Conservation (phyloP, 306 rosid species). For the Rosa multiflora region DNA sequence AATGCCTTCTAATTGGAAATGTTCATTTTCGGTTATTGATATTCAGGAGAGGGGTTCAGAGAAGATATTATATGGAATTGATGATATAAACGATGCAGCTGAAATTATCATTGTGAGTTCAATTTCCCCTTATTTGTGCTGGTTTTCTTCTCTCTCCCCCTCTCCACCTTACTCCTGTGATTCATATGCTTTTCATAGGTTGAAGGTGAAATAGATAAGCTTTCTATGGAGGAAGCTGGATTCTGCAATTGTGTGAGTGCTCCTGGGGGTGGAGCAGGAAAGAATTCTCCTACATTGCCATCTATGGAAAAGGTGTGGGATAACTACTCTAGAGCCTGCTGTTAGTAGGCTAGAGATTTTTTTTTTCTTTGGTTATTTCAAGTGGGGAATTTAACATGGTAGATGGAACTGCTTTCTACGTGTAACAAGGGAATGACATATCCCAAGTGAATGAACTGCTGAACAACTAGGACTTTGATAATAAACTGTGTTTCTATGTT, state of each 20-base stretch:
- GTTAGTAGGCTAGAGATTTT: neutral
- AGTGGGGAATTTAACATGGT: neutral
- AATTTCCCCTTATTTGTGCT: slow-evolving; percentile 19
- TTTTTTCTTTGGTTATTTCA: neutral
- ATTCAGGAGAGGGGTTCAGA: slow-evolving; percentile 74
- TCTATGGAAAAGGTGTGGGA: slow-evolving; percentile 63
- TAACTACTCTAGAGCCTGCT: neutral
- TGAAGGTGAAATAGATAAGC: slow-evolving; percentile 95
- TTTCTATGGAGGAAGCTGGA: slow-evolving; percentile 93
- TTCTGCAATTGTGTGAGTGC: slow-evolving; percentile 84
- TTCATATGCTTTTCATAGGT: slow-evolving; percentile 50
- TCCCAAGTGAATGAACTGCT: neutral
- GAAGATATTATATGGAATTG: slow-evolving; percentile 72
- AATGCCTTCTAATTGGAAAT: slow-evolving; percentile 6
- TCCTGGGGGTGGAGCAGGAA: slow-evolving; percentile 81
- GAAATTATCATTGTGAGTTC: slow-evolving; percentile 74
- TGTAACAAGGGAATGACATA: too few species aligned
- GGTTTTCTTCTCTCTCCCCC: slow-evolving; percentile 5
- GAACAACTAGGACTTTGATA: neutral
- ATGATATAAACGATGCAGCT: slow-evolving; percentile 64
- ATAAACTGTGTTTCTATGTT: neutral
- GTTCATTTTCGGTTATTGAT: slow-evolving; percentile 14
- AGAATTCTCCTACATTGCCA: slow-evolving; percentile 66
- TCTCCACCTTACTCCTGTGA: neutral
- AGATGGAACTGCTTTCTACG: neutral